phyloP scores from a whole-genome alignment of 2,329 filamentous ascomycete genomes.

The Arthroderma sp. region DNA sequence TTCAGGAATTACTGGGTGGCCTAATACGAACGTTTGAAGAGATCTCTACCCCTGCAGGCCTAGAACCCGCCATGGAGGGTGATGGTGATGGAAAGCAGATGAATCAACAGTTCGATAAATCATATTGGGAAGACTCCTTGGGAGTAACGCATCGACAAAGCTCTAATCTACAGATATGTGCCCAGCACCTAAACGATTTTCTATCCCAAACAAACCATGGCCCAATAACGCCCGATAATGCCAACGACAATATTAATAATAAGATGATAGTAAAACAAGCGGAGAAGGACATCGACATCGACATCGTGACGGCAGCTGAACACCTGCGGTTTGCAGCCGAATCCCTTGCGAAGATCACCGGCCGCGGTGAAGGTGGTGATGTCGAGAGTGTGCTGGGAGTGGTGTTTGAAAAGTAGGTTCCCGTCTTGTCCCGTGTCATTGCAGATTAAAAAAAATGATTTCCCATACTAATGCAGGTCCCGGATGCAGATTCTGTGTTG shows the following conservation, averaged over 20 bases:
- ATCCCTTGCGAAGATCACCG: conserved; percentile 75
- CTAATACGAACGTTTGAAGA: conserved; percentile 55
- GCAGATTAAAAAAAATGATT: conserved; percentile 15
- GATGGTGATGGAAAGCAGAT: conserved; percentile 13
- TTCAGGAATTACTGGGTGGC: conserved; percentile 55
- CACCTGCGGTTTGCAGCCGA: conserved; percentile 69
- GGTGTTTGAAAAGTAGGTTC: conserved; percentile 85
- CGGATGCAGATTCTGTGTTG: conserved; percentile 12
- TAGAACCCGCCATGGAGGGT: conserved; percentile 24
- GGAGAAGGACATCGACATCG: conserved; percentile 42
- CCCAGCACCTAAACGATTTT: conserved; percentile 61
- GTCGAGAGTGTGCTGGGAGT: conserved; percentile 93
- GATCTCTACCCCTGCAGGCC: conserved; percentile 30
- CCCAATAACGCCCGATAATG: conserved; percentile 15
- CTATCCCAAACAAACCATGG: conserved; percentile 42
- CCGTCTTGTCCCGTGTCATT: conserved; percentile 32
- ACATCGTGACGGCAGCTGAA: conserved; percentile 85
- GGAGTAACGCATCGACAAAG: conserved; percentile 86
- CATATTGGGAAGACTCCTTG: conserved; percentile 67
- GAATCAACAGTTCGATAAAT: conserved; percentile 42
- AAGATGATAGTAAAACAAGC: conserved; percentile 10
- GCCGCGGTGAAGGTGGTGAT: conserved; percentile 70
- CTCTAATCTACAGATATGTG: conserved; percentile 63
- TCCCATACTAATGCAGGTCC: neutral
- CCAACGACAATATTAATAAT: conserved; percentile 5